Evolutionary conservation across 2,329 filamentous ascomycete genomes (phyloP), one percentile per base, ranked within the genome.

Genomic region (Furcasterigmium sp.): DNA sequence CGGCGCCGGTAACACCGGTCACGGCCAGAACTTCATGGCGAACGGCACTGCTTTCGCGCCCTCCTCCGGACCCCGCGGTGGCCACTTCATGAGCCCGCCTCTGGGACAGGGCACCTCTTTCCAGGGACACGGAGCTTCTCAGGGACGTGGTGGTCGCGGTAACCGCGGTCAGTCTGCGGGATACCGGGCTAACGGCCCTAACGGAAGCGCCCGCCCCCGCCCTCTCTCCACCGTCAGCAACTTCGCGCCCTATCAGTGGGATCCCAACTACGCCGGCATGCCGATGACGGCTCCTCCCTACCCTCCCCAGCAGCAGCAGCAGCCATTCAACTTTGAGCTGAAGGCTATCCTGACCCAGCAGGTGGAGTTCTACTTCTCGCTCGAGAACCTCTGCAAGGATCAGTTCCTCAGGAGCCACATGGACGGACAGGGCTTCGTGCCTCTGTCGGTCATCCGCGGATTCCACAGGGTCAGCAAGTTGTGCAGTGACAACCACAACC

Each of bases 381-480:
- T 95, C 21, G 87, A 96, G 57, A 98, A 98, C 60, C 75, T 97
- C 39, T 87, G 88, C 75, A 96, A 95, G 66, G 93, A 98, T 58
- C 75, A 87, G 57, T 97, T 82, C 64, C 74, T 98, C 46, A 84
- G 93, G 45, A 83, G 80, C 56, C 84, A 91, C 54, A 97, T 98
- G 93, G 91, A 98, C 60, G 87, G 86, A 1, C 87, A 97, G 62
- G 93, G 93, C 15, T 97, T 91, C 57, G 91, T 96, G 13, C 82
- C 81, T 40, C 69, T 98, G 41, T 74, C 77, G 26, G 78, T 95
- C 46, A 84, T 98, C 53, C 78, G 85, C 18, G 76, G 75, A n/a
- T 98, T 98, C 73, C 89, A 88, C 63, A 84, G 93, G 46, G 84
- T 95, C 59, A 84, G 83, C 63, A 69, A 77, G 21, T 67, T 94